Evolutionary conservation across 371 early-diverging fungal species (phyloP), one percentile per base, ranked within the genome.

Genomic region (Mucor circinelloides): DNA sequence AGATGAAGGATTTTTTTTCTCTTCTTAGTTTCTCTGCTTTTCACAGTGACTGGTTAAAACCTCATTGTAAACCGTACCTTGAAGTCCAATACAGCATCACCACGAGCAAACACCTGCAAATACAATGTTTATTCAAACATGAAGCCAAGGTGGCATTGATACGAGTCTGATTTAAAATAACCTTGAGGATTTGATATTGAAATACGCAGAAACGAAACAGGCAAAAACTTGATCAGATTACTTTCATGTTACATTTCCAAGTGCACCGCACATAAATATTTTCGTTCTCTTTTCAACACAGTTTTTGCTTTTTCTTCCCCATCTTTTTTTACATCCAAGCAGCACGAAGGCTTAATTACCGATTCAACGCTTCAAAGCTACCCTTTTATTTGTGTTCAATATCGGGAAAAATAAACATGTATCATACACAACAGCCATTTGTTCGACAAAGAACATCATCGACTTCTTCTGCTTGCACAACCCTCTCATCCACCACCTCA

Each of bases 381-480:
- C 21, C 9, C 21, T 25, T 52, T 27, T 52, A 10, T 52, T 23
- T 52, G 52, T 52, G 27, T 52, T 25, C 12, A 27, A 5, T 5
- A 27, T 27, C 52, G 25, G 52, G 52, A 52, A 52, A 52, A 52
- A 27, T 27, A 52, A 52, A 15, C 23, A 52, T 52, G 52, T 27
- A 52, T 52, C 52, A 52, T 52, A 52, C 23, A 21, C 52, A 52
- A 27, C 52, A 52, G 52, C 23, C 52, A 25, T 52, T 27, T 27
- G 27, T 27, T 52, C 32, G 63, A 36, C 21, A 63, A 28, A 63
- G 63, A 38, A 63, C 63, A 7, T 52, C 38, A 27, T 63, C 63
- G 4, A 54, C 63, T 27, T 21, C 23, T 25, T 63, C 63, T 17
- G 38, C 32, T 32, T 28, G 40, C 40, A 40, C 48, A 19, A 19